Percentiles rank a stretch among this genome's conserved stretches.
These are phyloP conservation scores for Takashimella tepidaria DNA, from an alignment of 1,284 basidiomycete genomes.

Conservation along the genomic window DNA sequence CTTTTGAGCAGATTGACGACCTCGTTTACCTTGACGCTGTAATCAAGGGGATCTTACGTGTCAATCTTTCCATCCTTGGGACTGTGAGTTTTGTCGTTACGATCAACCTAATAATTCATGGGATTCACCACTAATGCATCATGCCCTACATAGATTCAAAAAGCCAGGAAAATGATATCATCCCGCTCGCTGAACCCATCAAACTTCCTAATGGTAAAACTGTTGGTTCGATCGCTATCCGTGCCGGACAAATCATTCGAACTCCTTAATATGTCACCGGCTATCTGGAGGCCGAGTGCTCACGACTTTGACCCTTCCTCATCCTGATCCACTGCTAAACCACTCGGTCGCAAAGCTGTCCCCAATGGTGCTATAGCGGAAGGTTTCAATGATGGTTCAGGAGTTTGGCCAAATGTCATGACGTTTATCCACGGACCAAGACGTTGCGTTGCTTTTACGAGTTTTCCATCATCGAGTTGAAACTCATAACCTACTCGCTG, in stretches of 20 bases:
- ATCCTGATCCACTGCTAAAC: not conserved
- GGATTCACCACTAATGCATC: no score
- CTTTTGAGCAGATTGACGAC: constrained; percentile 22
- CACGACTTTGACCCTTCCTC: constrained; percentile 16
- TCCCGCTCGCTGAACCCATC: constrained; percentile 26
- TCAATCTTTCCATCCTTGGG: constrained; percentile 19
- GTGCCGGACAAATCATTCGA: constrained; percentile 26
- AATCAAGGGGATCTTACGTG: constrained; percentile 25
- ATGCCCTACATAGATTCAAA: constrained; percentile 12
- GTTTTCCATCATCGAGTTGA: constrained; percentile 26
- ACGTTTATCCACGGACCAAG: constrained; percentile 30
- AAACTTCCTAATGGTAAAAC: constrained; percentile 12
- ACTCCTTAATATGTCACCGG: constrained; percentile 18
- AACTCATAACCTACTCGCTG: constrained; percentile 23
- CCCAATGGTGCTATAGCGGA: constrained; percentile 4
- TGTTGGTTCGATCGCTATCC: constrained; percentile 17
- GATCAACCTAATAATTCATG: no score
- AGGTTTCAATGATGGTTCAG: constrained; percentile 13
- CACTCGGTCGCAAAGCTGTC: not conserved
- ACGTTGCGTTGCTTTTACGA: constrained; percentile 30
- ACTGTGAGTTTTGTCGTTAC: no score
- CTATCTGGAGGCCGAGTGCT: constrained; percentile 24
- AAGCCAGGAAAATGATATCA: constrained; percentile 26
- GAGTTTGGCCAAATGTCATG: constrained; percentile 24
- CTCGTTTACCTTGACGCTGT: constrained; percentile 26